These are phyloP conservation scores for Vigna hirtella DNA, from an alignment of 306 rosid species.

Conservation along the genomic window DNA sequence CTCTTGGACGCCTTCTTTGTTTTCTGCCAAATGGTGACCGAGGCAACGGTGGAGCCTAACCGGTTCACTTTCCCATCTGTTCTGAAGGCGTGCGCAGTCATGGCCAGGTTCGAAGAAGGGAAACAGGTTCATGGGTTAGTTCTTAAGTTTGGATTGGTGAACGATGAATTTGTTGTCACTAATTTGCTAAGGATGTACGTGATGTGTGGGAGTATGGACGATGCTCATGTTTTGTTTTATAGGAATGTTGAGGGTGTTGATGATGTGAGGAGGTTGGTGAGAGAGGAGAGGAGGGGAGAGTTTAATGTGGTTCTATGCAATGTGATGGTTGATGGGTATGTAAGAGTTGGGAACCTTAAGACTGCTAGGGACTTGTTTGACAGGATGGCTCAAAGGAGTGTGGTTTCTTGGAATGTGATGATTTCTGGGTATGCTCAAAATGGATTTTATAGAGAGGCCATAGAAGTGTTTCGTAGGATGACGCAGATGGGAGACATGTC, in stretches of 20 bases:
- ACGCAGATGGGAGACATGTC: not conserved
- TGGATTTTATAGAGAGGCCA: slow-evolving; percentile 4
- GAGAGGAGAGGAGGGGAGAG: slow-evolving; percentile 15
- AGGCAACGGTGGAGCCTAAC: slow-evolving; percentile 3
- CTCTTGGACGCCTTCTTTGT: not conserved
- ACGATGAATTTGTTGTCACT: slow-evolving; percentile 7
- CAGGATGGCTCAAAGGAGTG: slow-evolving; percentile 1
- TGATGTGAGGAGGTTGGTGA: not conserved
- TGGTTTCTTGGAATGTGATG: slow-evolving; percentile 17
- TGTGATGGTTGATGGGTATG: slow-evolving; percentile 22
- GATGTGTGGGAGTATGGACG: slow-evolving; percentile 20
- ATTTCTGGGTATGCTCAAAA: slow-evolving; percentile 20
- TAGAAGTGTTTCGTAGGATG: not conserved
- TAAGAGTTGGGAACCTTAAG: slow-evolving; percentile 3
- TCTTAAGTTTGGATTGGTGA: not conserved
- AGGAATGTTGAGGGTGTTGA: not conserved
- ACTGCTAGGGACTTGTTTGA: slow-evolving; percentile 12
- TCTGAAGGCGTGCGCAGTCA: not conserved
- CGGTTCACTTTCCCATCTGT: slow-evolving; percentile 14
- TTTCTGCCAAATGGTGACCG: slow-evolving; percentile 3
- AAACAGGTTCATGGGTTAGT: slow-evolving; percentile 3
- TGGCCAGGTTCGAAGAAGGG: slow-evolving; percentile 9
- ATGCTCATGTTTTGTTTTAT: not conserved
- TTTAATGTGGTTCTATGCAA: slow-evolving; percentile 20
- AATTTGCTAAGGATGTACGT: slow-evolving; percentile 4